Evolutionary conservation across 306 rosid genomes (phyloP).

Genomic region (Alnus rubra): DNA sequence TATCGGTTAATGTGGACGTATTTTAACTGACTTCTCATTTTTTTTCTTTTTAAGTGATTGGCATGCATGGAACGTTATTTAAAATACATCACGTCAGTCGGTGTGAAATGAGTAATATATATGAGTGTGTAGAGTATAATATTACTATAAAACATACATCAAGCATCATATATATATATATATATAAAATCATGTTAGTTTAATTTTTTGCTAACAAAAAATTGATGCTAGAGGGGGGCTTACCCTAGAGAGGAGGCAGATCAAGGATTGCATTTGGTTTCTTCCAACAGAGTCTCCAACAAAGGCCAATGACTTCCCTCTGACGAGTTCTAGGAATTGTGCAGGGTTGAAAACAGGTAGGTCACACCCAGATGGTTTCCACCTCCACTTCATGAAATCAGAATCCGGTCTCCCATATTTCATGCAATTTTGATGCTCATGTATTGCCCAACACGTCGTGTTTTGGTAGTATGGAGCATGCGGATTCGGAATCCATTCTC

Average conservation of each 20-base stretch:
- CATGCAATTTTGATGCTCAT: conserved; percentile 86
- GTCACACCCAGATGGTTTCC: conserved; percentile 85
- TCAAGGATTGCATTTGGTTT: conserved; percentile 83
- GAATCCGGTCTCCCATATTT: conserved; percentile 80
- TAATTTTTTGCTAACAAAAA: too few relatives aligned
- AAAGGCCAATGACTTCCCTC: conserved; percentile 84
- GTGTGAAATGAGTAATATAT: too few relatives aligned
- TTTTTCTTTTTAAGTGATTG: too few relatives aligned
- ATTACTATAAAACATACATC: too few relatives aligned
- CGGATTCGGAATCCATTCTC: conserved; percentile 84
- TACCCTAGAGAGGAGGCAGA: conserved; percentile 64
- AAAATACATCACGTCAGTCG: too few relatives aligned
- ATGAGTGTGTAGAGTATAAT: too few relatives aligned
- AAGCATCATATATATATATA: too few relatives aligned
- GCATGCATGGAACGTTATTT: too few relatives aligned
- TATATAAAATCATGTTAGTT: too few relatives aligned
- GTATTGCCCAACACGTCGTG: conserved; percentile 81
- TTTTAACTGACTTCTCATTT: too few relatives aligned
- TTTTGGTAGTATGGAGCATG: conserved; percentile 80
- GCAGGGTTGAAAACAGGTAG: conserved; percentile 75
- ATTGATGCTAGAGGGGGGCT: neutral
- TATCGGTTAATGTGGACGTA: too few relatives aligned
- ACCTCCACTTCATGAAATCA: conserved; percentile 80
- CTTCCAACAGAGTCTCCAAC: conserved; percentile 95
- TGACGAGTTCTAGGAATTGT: conserved; percentile 68